Evolutionary conservation across 2,329 filamentous ascomycete species (phyloP).

Genomic region (Cyclaneusma minus): DNA sequence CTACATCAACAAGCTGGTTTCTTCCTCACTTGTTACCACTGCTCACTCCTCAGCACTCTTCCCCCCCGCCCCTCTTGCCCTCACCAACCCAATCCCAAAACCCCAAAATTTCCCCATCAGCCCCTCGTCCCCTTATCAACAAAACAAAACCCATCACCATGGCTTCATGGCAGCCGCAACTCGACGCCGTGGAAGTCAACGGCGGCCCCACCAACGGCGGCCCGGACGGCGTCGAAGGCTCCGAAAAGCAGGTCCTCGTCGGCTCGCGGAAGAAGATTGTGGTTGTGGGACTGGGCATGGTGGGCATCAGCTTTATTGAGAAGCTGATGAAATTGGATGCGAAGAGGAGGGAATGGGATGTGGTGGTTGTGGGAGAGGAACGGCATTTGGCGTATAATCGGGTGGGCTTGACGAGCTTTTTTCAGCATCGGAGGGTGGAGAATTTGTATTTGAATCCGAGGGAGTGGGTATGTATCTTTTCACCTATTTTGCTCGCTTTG

Average conservation of each 20-base stretch:
- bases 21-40: too few relatives aligned
- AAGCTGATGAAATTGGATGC: conserved; percentile 78
- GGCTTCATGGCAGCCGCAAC: conserved; percentile 15
- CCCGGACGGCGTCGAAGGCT: conserved; percentile 12
- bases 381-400: conserved; percentile 81
- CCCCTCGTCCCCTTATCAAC: too few relatives aligned
- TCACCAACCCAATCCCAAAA: too few relatives aligned
- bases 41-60: too few relatives aligned
- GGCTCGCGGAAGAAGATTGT: conserved; percentile 49
- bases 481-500: background rate
- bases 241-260: conserved; percentile 5
- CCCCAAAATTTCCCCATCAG: too few relatives aligned
- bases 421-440: conserved; percentile 71
- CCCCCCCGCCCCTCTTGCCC: too few relatives aligned
- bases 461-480: conserved; percentile 50
- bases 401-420: conserved; percentile 78
- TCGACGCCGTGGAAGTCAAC: conserved; percentile 11
- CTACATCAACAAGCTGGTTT: too few relatives aligned
- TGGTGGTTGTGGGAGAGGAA: conserved; percentile 80
- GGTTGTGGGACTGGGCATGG: conserved; percentile 83
- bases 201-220: conserved; percentile 9
- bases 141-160: too few relatives aligned
- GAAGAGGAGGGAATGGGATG: conserved; percentile 58
- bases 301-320: conserved; percentile 78
- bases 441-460: conserved; percentile 76